Conservation (phyloP, 2,329 filamentous ascomycete species). For the Pestalotiopsis sp. region DNA sequence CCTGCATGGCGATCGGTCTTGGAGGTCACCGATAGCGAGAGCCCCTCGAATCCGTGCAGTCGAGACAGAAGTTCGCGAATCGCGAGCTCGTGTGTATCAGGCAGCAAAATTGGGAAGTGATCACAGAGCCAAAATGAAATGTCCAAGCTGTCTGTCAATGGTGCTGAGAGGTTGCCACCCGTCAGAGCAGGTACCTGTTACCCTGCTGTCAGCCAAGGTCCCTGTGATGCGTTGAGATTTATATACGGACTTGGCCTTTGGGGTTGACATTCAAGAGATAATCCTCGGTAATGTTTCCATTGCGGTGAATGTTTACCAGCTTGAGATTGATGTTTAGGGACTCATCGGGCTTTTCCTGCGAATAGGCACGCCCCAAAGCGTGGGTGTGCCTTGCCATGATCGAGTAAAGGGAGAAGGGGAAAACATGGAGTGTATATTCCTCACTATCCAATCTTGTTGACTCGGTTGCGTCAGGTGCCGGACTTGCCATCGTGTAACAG, state of each 20-base stretch:
- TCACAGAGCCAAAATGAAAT: conserved; percentile 16
- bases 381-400: conserved; percentile 13
- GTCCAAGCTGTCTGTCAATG: conserved; percentile 12
- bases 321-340: background rate
- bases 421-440: conserved; percentile 10
- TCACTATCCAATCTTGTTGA: background rate
- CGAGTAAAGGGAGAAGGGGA: conserved; percentile 16
- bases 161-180: background rate
- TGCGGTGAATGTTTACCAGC: conserved; percentile 4
- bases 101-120: conserved; percentile 6
- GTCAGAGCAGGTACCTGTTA: conserved; percentile 12
- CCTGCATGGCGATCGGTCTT: conserved; percentile 6
- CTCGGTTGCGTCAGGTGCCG: background rate
- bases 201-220: background rate
- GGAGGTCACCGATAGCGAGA: conserved; percentile 8
- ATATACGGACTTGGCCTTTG: conserved; percentile 10
- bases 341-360: background rate
- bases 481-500: background rate
- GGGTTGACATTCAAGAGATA: conserved; percentile 12
- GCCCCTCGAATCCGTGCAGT: conserved; percentile 12
- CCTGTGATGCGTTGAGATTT: too few species aligned
- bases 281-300: conserved; percentile 12
- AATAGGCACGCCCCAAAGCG: background rate
- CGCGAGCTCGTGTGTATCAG: background rate
- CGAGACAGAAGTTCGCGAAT: conserved; percentile 5